Evolutionary conservation across 192 early-diverging fungal species (phyloP), one percentile per base, ranked within the genome.

Genomic region (Podila verticillata): DNA sequence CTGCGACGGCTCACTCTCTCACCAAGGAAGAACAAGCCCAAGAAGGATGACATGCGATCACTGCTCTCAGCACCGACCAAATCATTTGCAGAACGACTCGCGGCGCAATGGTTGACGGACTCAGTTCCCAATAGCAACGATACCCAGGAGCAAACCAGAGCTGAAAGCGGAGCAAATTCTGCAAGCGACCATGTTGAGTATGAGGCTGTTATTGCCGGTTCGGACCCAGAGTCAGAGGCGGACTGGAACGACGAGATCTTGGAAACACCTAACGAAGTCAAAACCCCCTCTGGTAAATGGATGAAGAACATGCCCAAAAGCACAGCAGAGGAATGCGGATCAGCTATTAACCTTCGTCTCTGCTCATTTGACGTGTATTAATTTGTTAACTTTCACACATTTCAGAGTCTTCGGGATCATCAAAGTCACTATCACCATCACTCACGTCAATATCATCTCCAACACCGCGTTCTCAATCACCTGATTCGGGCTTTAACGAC

Each of bases 151-250:
- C 32, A 32, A 30, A 68, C 9, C 48, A 24, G 20, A 15, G 20
- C 19, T 5, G 32, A 47, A 10, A 35, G 61, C 62, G 68, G 35
- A 34, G 8, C 54, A 6, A 31, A 20, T 12, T 32, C 17, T 44
- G 28, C 54, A 8, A 22, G 12, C 12, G 0, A 7, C 5, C 3
- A 22, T 22, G 65, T 17, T 17, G 57, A 19, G 13, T 65, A 57
- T 5, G 29, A 49, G n/a, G 19, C 19, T 15, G 26, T 59, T 7
- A 70, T 72, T 4, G 60, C 67, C 10, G 77, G 77, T 2, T 80
- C 77, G 29, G 77, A 80, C 44, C 35, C 70, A 1, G 77, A 22
- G 17, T 80, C 70, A 48, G 77, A 80, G 28, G 61, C 70, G 4
- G 77, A 80, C 17, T 80, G 77, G 77, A 64, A 80, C 48, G 70